phyloP scores from a whole-genome alignment of 371 early-diverging fungal species.

The Mucor racemosus region DNA sequence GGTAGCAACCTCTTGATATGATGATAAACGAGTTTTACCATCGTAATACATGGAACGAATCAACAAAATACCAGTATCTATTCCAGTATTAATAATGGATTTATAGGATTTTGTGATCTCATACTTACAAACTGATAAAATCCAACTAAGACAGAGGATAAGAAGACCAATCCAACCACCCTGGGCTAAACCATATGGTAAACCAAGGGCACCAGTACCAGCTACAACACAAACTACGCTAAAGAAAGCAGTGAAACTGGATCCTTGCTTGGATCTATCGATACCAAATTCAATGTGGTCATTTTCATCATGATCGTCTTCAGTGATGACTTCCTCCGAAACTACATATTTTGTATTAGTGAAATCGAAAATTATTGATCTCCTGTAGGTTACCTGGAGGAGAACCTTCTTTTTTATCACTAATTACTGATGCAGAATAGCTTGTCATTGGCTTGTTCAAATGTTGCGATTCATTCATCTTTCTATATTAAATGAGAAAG shows the following conservation, averaged over 20 bases:
- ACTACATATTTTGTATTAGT: background rate
- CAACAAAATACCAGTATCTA: constrained; percentile 72
- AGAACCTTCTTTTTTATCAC: background rate
- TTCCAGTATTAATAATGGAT: background rate
- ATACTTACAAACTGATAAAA: constrained; percentile 44
- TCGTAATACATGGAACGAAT: constrained; percentile 77
- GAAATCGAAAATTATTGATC: background rate
- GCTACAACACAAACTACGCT: constrained; percentile 83
- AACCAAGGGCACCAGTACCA: constrained; percentile 37
- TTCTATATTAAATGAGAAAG: background rate
- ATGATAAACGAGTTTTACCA: constrained; percentile 44
- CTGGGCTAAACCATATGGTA: constrained; percentile 79
- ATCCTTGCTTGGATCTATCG: constrained; percentile 28
- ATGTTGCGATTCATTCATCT: background rate
- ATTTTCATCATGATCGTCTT: background rate
- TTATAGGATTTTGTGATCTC: background rate
- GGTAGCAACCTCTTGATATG: constrained; percentile 61
- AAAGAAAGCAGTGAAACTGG: constrained; percentile 55
- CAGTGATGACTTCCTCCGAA: background rate
- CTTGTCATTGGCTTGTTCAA: background rate
- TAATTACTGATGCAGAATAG: background rate
- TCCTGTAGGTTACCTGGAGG: background rate
- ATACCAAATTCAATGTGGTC: constrained; percentile 18
- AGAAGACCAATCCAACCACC: constrained; percentile 41
- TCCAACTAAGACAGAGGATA: constrained; percentile 45